Evolutionary conservation across 257 asterid genomes (phyloP), one percentile per base, ranked within the genome.

Genomic region (Phtheirospermum japonicum): DNA sequence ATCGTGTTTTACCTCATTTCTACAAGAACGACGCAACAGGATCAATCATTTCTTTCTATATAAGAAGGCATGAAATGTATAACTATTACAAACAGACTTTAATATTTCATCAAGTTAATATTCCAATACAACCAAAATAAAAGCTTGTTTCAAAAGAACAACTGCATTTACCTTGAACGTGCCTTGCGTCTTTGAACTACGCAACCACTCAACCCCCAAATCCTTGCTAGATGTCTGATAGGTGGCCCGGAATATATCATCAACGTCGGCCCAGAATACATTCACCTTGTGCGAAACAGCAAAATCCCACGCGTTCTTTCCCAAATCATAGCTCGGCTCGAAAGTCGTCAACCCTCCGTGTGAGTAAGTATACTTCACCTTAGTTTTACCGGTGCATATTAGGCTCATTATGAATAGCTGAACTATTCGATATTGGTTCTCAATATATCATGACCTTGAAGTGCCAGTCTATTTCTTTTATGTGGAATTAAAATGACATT

Each of bases 281-380:
- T 2, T 10, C 12, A 39, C 80, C 75, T 72, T 87, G 61, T 84
- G 83, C 1, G 90, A 69, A 48, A 89, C 16, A 2, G 86, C 77
- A 37, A 92, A 89, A 74, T 92, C 97, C 96, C 97, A 92, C 0
- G 88, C 75, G 67, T 85, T 83, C 79, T 82, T 89, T 31, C 76
- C 82, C 43, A 83, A 77, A 57, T 92, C 97, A 54, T 84, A 89
- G 79, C 82, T n/a, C n/a, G n/a, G n/a, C n/a, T n/a, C n/a, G n/a
- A n/a, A n/a, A n/a, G n/a, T n/a, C n/a, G n/a, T n/a, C n/a, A n/a
- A n/a, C n/a, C n/a, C n/a, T n/a, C n/a, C n/a, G n/a, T n/a, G n/a
- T n/a, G n/a, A n/a, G n/a, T n/a, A n/a, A n/a, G n/a, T 85, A 60
- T 92, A 89, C 90, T 89, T 92, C 45, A 89, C 56, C 78, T 77